Percentiles rank a stretch among this genome's conserved stretches.
Conservation (phyloP, 2,329 filamentous ascomycete genomes). For the Rhinocladiella similis region DNA sequence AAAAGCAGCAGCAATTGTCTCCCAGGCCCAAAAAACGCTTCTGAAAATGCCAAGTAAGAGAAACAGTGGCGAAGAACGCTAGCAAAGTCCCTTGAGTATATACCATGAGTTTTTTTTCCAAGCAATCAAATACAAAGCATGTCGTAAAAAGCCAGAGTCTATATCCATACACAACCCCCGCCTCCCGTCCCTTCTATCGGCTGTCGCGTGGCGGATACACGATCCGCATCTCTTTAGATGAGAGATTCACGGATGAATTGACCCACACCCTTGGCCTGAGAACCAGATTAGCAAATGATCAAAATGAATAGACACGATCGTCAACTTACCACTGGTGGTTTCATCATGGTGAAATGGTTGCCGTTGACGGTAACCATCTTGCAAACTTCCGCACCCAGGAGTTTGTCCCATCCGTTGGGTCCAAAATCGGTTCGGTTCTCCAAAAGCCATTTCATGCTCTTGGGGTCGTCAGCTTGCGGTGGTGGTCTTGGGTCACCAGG, state of each 20-base stretch:
- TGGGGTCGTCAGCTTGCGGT: slow-evolving; percentile 44
- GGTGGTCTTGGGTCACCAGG: slow-evolving; percentile 42
- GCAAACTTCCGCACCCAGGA: slow-evolving; percentile 42
- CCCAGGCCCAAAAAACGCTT: slow-evolving; percentile 10
- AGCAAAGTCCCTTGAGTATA: slow-evolving; percentile 13
- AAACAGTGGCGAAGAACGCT: slow-evolving; percentile 9
- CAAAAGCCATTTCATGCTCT: slow-evolving; percentile 51
- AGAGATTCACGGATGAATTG: slow-evolving; percentile 30
- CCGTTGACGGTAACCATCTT: slow-evolving; percentile 35
- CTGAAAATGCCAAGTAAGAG: slow-evolving; percentile 23
- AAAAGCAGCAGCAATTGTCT: not conserved
- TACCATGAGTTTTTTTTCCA: not conserved
- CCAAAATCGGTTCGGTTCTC: slow-evolving; percentile 50
- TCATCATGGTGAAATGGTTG: slow-evolving; percentile 46
- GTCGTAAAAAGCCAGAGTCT: slow-evolving; percentile 12
- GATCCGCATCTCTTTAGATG: too few relatives aligned
- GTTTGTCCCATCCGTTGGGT: slow-evolving; percentile 48
- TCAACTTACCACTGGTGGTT: slow-evolving; percentile 32
- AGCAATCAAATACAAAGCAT: not conserved
- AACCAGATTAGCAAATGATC: slow-evolving; percentile 12
- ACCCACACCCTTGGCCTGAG: slow-evolving; percentile 30
- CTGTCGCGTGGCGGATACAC: slow-evolving; percentile 7
- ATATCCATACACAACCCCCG: slow-evolving; percentile 8
- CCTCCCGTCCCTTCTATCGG: slow-evolving; percentile 16
- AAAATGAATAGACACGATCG: not conserved